phyloP scores from a whole-genome alignment of 345 rosid species.

The Aurinia saxatilis region DNA sequence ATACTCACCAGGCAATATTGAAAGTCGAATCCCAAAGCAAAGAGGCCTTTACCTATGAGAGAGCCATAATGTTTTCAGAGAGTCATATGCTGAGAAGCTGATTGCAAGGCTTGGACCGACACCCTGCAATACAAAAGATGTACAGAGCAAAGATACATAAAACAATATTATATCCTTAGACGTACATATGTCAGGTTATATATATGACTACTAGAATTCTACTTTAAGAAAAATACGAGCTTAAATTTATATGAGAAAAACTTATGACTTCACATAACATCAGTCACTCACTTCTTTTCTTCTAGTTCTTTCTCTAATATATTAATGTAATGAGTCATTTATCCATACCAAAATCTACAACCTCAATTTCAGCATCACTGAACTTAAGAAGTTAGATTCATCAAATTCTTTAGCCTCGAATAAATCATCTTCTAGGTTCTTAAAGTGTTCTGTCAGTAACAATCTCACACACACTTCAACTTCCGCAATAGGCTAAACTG shows the following conservation, averaged over 20 bases:
- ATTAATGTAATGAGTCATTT: not conserved
- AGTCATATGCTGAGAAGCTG: slow-evolving; percentile 80
- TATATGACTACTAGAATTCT: not conserved
- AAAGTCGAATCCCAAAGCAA: not conserved
- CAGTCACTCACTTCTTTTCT: not conserved
- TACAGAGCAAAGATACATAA: not conserved
- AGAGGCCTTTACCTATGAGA: slow-evolving; percentile 51
- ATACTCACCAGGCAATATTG: not conserved
- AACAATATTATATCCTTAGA: not conserved
- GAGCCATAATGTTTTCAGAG: slow-evolving; percentile 62
- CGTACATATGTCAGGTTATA: not conserved
- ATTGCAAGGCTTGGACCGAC: slow-evolving; percentile 95
- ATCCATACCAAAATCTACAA: not conserved
- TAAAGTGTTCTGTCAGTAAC: no score
- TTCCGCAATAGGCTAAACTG: not conserved
- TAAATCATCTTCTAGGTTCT: not conserved
- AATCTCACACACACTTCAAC: not conserved
- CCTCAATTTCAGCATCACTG: not conserved
- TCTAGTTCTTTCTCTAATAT: no score
- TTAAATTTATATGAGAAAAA: no score
- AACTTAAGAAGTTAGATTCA: not conserved
- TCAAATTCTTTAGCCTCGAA: not conserved
- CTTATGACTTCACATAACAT: not conserved
- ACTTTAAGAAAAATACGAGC: no score
- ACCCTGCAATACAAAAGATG: slow-evolving; percentile 44